These are phyloP conservation scores for Myxozyma kluyveri DNA, from an alignment of 805 yeast genomes.

Conservation along the genomic window DNA sequence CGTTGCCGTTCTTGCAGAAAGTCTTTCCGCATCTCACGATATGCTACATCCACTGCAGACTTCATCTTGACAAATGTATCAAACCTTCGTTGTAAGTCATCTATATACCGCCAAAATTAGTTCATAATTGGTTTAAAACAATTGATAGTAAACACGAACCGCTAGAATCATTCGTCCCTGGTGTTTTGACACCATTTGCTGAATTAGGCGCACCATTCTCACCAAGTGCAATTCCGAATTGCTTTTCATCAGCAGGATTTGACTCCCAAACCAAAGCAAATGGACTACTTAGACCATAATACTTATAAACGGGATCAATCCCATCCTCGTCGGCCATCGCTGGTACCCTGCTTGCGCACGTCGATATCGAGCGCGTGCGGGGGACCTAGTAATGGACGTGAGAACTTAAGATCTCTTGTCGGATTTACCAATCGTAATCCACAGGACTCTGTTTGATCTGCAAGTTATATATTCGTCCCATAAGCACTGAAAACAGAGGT, in stretches of 20 bases:
- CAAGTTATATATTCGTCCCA: no score
- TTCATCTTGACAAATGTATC: constrained; percentile 64
- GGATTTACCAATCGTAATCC: no score
- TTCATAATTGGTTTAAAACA: no score
- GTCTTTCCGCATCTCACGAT: constrained; percentile 49
- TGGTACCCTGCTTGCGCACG: no score
- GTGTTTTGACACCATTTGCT: not conserved
- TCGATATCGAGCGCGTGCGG: no score
- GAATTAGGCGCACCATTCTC: no score
- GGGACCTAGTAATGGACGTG: no score
- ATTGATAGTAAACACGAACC: constrained; percentile 9
- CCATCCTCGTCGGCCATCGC: constrained; percentile 4
- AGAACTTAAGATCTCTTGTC: no score
- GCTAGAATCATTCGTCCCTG: not conserved
- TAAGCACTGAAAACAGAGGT: no score
- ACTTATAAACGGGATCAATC: constrained; percentile 10
- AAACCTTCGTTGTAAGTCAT: constrained; percentile 45
- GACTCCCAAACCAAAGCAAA: constrained; percentile 23
- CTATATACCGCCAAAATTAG: no score
- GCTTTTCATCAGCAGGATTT: constrained; percentile 6
- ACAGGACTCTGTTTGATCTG: no score
- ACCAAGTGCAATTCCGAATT: constrained; percentile 11
- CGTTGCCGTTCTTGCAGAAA: constrained; percentile 38
- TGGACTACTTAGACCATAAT: constrained; percentile 21
- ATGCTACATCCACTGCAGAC: constrained; percentile 59